These are phyloP conservation scores for Pichia thaimueangensis DNA, from an alignment of 805 yeast genomes.

Conservation along the genomic window DNA sequence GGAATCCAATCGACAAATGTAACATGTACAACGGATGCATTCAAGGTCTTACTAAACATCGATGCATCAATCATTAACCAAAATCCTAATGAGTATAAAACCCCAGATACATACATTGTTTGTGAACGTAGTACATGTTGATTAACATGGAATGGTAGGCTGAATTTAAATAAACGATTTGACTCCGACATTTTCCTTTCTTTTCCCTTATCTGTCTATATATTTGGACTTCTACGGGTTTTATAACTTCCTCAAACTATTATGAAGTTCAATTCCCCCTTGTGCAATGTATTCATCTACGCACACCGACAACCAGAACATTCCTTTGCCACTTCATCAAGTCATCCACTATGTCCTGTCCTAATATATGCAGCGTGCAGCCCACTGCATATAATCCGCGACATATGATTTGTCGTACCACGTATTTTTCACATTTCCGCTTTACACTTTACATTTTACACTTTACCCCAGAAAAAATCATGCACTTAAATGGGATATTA, in stretches of 20 bases:
- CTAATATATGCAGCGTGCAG: no score
- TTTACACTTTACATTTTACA: no score
- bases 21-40: slow-evolving; percentile 82
- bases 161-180: slow-evolving; percentile 57
- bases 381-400: no score
- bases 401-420: no score
- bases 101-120: slow-evolving; percentile 76
- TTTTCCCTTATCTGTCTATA: neutral
- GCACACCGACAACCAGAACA: no score
- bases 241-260: neutral
- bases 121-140: slow-evolving; percentile 51
- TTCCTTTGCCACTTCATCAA: no score
- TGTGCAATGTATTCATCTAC: no score
- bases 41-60: slow-evolving; percentile 73
- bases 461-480: no score
- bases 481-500: no score
- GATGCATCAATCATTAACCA: slow-evolving; percentile 90
- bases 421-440: no score
- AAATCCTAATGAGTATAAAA: slow-evolving; percentile 75
- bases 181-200: slow-evolving; percentile 30
- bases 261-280: no score
- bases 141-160: slow-evolving; percentile 64
- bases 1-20: slow-evolving; percentile 96
- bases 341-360: no score
- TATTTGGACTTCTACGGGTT: neutral